Evolutionary conservation across 352 stramenopile species (phyloP), one percentile per base, ranked within the genome.

Genomic region (Hyaloperonospora arabidopsidis): DNA sequence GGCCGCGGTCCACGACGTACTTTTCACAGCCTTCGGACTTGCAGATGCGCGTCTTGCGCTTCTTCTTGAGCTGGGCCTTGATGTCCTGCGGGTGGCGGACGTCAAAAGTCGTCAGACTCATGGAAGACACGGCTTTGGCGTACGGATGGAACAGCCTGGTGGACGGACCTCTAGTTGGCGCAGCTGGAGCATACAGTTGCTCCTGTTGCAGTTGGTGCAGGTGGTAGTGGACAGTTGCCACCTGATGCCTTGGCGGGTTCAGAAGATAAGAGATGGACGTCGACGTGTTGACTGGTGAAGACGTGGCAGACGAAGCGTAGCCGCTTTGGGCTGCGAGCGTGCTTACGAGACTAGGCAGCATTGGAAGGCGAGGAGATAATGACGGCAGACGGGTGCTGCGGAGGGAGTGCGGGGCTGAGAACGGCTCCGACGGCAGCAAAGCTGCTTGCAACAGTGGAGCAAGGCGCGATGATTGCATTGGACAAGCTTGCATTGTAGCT

Each of bases 1-100:
- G 68, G 0, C 76, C 74, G n/a, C 65, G 74, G 54, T 85, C 68
- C 12, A 85, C 68, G 25, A 82, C 72, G 54, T 82, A 77, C 52
- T 85, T 82, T 13, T 76, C 60, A 50, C 75, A 83, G 21, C 63
- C 72, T 10, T 50, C 34, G 7, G 68, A 60, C 49, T 72, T 79
- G 52, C 74, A 85, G 8, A 78, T 72, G 38, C 74, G 74, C 13
- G 64, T 69, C 45, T 79, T 75, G 22, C 56, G 53, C 40, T 70
- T 75, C 51, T 79, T 75, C 38, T 70, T 68, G n/a, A 47, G 58
- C 39, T 57, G 46, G 22, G 51, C 36, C 35, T 65, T 52, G 21
- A 19, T 8, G 7, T 53, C 52, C 14, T 63, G 45, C 8, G 59
- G 45, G 28, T 57, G 38, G 17, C 47, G 55, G 45, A 52, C 46